phyloP scores from a whole-genome alignment of 2,329 filamentous ascomycete species.

The Diplodia seriata region DNA sequence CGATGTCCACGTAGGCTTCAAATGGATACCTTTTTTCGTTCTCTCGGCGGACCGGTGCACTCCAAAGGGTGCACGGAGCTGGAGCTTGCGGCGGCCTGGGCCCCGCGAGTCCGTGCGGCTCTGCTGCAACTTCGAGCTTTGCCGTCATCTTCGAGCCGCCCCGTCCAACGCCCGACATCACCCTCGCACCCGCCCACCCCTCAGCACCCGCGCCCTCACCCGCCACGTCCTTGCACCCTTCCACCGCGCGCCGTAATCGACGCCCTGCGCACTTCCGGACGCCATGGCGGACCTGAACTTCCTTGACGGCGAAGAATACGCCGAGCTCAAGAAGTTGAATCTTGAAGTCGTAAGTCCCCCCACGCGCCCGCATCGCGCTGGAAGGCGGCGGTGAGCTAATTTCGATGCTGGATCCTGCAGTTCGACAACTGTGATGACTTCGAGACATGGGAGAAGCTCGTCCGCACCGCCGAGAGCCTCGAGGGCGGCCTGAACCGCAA shows the following conservation, averaged over 20 bases:
- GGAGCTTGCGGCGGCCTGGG: neutral
- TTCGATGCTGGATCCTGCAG: slow-evolving; percentile 46
- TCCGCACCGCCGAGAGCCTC: slow-evolving; percentile 79
- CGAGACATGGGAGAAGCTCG: slow-evolving; percentile 91
- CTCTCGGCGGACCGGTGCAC: neutral
- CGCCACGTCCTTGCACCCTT: neutral
- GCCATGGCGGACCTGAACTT: slow-evolving; percentile 49
- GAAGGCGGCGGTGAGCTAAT: neutral
- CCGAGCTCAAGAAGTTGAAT: slow-evolving; percentile 80
- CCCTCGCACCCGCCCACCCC: neutral
- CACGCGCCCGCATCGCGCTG: slow-evolving; percentile 11
- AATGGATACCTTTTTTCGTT: slow-evolving; percentile 23
- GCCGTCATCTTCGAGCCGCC: neutral
- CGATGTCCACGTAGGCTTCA: slow-evolving; percentile 28
- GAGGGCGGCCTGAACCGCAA: slow-evolving; percentile 96
- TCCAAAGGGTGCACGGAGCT: neutral
- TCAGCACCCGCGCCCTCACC: neutral
- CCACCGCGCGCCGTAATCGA: neutral
- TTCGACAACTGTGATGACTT: slow-evolving; percentile 83
- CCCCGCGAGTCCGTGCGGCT: slow-evolving; percentile 13
- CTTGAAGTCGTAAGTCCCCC: slow-evolving; percentile 73
- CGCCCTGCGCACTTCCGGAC: slow-evolving; percentile 10
- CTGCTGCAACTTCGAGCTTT: slow-evolving; percentile 11
- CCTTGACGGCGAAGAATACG: slow-evolving; percentile 81
- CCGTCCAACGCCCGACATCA: slow-evolving; percentile 7